These are phyloP conservation scores for Colletotrichum eleusines DNA, from an alignment of 2,329 filamentous ascomycete genomes.

Conservation along the genomic window DNA sequence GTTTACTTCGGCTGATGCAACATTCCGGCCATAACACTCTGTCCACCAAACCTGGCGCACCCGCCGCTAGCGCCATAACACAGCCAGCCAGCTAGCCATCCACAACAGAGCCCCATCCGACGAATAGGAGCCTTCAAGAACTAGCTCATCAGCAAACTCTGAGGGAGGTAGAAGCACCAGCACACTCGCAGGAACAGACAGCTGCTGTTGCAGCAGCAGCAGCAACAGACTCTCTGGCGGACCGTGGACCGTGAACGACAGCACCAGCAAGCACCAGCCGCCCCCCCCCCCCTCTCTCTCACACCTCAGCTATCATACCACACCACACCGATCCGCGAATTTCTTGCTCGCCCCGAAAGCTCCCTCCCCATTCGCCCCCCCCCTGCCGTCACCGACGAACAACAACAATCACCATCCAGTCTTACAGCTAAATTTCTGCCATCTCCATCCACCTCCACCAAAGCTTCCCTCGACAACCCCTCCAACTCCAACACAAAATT, in stretches of 20 bases:
- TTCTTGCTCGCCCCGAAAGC: slow-evolving; percentile 18
- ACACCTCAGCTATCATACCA: slow-evolving; percentile 16
- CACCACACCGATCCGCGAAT: slow-evolving; percentile 25
- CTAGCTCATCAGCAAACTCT: slow-evolving; percentile 38
- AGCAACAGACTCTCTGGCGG: not conserved
- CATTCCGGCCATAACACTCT: slow-evolving; percentile 40
- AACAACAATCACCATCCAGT: slow-evolving; percentile 40
- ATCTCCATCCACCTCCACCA: slow-evolving; percentile 42
- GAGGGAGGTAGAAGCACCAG: slow-evolving; percentile 18
- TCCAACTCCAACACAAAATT: slow-evolving; percentile 33
- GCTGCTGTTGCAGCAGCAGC: slow-evolving; percentile 11
- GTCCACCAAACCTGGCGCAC: slow-evolving; percentile 31
- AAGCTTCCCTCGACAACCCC: slow-evolving; percentile 41
- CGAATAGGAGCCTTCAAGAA: slow-evolving; percentile 25
- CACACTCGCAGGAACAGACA: not conserved
- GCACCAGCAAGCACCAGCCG: slow-evolving; percentile 12
- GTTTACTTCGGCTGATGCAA: slow-evolving; percentile 33
- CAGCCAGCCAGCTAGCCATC: slow-evolving; percentile 13
- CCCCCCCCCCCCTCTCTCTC: slow-evolving; percentile 3
- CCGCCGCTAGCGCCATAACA: slow-evolving; percentile 42
- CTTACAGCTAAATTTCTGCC: slow-evolving; percentile 42
- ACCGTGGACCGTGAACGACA: slow-evolving; percentile 28
- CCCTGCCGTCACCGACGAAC: slow-evolving; percentile 40
- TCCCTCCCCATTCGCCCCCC: slow-evolving; percentile 39
- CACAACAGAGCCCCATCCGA: slow-evolving; percentile 29